Conservation (phyloP, 257 asterid species). For the Paulownia fortunei region DNA sequence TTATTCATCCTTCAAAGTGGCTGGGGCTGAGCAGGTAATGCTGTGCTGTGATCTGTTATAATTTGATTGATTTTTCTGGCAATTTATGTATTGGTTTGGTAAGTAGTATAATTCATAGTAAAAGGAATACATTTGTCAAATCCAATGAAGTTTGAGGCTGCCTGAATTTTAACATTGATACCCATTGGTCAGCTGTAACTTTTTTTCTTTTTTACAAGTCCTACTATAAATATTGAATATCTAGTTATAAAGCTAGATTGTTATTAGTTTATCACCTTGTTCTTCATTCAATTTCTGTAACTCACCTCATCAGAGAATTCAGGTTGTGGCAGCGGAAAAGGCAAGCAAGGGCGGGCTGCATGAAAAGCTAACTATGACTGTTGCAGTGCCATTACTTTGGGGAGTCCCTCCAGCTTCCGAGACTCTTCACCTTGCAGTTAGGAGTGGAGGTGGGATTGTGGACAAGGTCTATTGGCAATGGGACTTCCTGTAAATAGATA, state of each 20-base stretch:
- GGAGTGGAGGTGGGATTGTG: conserved; percentile 95
- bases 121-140: too few species aligned
- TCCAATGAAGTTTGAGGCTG: not conserved
- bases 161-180: not conserved
- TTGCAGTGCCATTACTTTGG: conserved; percentile 97
- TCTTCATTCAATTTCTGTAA: not conserved
- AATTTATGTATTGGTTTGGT: not conserved
- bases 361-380: conserved; percentile 92
- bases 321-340: conserved; percentile 91
- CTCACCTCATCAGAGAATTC: conserved; percentile 15
- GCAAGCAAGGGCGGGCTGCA: conserved; percentile 78
- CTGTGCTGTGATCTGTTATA: not conserved
- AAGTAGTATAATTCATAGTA: too few species aligned
- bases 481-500: conserved; percentile 78
- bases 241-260: not conserved
- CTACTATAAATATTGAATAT: not conserved
- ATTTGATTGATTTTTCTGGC: not conserved
- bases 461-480: conserved; percentile 98
- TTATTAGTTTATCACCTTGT: not conserved
- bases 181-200: not conserved
- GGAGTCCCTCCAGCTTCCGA: conserved; percentile 99
- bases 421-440: conserved; percentile 90
- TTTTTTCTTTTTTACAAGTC: not conserved
- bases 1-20: too few species aligned
- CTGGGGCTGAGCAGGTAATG: too few species aligned